Evolutionary conservation across 768 basidiomycete genomes (phyloP).

Genomic region (Pholiota molesta): DNA sequence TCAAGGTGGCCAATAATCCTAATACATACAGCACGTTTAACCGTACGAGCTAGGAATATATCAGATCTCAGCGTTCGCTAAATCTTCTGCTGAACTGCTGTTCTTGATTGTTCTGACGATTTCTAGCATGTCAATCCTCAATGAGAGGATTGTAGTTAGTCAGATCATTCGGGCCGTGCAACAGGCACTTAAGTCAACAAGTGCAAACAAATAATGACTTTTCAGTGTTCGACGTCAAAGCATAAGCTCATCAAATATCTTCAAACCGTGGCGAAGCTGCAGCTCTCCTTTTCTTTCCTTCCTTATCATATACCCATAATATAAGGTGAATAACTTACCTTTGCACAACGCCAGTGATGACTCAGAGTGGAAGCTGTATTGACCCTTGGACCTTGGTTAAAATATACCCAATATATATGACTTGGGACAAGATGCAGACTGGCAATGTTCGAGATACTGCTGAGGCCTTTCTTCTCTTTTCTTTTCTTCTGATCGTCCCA

Average conservation of each 20-base stretch:
- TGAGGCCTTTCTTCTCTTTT: slow-evolving; percentile 56
- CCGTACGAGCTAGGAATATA: too few relatives aligned
- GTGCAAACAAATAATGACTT: background rate
- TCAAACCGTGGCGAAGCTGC: background rate
- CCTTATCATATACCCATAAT: background rate
- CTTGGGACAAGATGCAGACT: slow-evolving; percentile 78
- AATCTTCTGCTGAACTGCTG: too few relatives aligned
- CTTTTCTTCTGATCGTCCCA: background rate
- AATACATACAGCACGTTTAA: background rate
- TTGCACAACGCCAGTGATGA: slow-evolving; percentile 57
- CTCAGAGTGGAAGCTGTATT: slow-evolving; percentile 92
- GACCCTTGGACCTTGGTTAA: slow-evolving; percentile 46
- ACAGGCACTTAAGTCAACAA: background rate
- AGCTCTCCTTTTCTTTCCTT: background rate
- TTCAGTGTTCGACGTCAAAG: too few relatives aligned
- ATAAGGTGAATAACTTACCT: slow-evolving; percentile 1
- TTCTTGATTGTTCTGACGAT: background rate
- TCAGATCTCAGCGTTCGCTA: too few relatives aligned
- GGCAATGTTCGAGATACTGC: slow-evolving; percentile 91
- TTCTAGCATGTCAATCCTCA: background rate
- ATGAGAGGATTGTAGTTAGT: background rate
- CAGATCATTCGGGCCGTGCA: too few relatives aligned
- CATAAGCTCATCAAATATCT: background rate
- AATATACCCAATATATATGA: slow-evolving; percentile 17
- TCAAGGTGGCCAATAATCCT: background rate